A percentile compares a stretch with the other conserved stretches of the same genome.
phyloP scores from a whole-genome alignment of 257 asterid species.

The Dorcoceras hygrometricum region DNA sequence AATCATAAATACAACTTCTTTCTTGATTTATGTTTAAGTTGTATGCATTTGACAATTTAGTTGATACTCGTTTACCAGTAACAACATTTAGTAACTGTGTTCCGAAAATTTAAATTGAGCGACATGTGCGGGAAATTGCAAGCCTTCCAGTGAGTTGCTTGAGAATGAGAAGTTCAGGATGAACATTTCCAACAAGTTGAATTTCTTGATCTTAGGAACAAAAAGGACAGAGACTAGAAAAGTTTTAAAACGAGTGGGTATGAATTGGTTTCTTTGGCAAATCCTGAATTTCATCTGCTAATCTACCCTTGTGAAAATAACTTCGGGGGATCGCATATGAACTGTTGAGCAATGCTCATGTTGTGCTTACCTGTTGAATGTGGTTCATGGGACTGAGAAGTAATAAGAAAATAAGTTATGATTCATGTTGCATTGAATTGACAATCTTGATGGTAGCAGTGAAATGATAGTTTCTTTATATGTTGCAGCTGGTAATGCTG shows the following conservation, averaged over 20 bases:
- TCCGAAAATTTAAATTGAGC: not conserved
- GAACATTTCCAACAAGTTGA: not conserved
- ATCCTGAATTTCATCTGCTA: not conserved
- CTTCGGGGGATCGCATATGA: not conserved
- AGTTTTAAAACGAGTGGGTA: not conserved
- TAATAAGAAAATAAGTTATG: not conserved
- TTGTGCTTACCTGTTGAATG: not conserved
- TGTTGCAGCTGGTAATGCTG: conserved; percentile 73
- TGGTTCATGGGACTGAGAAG: not conserved
- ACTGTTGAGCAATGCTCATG: not conserved
- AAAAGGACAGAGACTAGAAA: not conserved
- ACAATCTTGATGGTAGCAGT: not conserved
- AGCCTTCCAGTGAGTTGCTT: not conserved
- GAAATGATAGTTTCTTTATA: conserved; percentile 15
- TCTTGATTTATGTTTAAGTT: not conserved
- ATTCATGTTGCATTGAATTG: not conserved
- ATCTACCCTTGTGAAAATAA: not conserved
- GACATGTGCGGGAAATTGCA: too few relatives aligned
- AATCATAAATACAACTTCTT: too few relatives aligned
- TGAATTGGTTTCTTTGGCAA: too few relatives aligned
- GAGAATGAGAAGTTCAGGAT: not conserved
- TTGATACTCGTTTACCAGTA: too few relatives aligned
- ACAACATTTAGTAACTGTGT: too few relatives aligned
- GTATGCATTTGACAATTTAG: not conserved
- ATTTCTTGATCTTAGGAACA: not conserved